Evolutionary conservation across 1,139 yeast genomes (phyloP).

Genomic region (Suhomyces choctaworum): DNA sequence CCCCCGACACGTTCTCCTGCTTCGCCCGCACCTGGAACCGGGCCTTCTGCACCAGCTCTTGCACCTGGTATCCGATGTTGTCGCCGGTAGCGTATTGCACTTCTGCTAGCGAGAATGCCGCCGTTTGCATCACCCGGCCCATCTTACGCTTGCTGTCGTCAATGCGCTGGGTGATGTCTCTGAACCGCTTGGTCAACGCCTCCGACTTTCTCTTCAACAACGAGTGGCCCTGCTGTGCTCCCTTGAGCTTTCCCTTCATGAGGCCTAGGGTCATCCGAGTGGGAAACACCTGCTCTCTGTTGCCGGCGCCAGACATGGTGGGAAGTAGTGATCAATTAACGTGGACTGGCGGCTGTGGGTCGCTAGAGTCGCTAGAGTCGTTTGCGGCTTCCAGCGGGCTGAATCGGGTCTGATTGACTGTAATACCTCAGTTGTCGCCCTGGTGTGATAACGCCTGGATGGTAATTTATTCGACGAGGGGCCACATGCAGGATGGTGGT

Average conservation of each 20-base stretch:
- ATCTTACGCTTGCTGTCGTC: slow-evolving; percentile 95
- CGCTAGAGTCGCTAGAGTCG: too few species aligned
- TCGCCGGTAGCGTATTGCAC: slow-evolving; percentile 97
- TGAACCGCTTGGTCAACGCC: slow-evolving; percentile 91
- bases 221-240: slow-evolving; percentile 96
- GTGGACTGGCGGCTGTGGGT: too few species aligned
- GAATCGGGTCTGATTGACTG: too few species aligned
- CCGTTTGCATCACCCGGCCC: slow-evolving; percentile 99
- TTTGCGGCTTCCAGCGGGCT: too few species aligned
- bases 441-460: background rate
- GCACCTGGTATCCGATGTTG: slow-evolving; percentile 91
- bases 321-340: background rate
- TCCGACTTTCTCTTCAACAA: slow-evolving; percentile 93
- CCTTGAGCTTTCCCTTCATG: slow-evolving; percentile 94
- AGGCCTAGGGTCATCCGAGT: slow-evolving; percentile 95
- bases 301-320: slow-evolving; percentile 49
- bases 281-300: slow-evolving; percentile 87
- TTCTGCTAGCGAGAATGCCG: slow-evolving; percentile 95
- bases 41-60: slow-evolving; percentile 88
- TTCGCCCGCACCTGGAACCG: slow-evolving; percentile 88
- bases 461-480: background rate
- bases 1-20: slow-evolving; percentile 97
- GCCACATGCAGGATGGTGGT: too few species aligned
- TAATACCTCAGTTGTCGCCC: too few species aligned
- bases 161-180: slow-evolving; percentile 91